Conservation (phyloP, 2,329 filamentous ascomycete species). For the Fusarium setosum region DNA sequence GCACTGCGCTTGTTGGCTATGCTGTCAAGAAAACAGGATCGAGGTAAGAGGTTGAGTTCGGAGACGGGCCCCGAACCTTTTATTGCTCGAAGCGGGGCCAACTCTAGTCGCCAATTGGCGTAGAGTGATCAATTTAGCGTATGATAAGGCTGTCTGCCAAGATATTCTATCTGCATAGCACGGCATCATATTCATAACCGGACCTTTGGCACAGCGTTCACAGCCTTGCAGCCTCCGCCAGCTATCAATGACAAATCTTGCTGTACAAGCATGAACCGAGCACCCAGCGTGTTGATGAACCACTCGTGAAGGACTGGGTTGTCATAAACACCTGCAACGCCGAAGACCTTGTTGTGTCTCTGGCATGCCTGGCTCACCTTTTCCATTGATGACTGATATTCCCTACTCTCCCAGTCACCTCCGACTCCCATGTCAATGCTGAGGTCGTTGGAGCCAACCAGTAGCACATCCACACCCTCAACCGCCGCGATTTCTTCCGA, state of each 20-base stretch:
- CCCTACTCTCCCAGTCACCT: slow-evolving; percentile 13
- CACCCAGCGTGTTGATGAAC: slow-evolving; percentile 22
- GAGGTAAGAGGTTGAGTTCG: neutral
- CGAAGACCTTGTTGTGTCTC: slow-evolving; percentile 21
- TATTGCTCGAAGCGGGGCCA: neutral
- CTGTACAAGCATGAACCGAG: slow-evolving; percentile 22
- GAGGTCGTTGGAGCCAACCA: slow-evolving; percentile 48
- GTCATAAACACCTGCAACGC: slow-evolving; percentile 29
- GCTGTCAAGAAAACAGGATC: no score
- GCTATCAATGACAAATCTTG: slow-evolving; percentile 27
- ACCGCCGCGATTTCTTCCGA: slow-evolving; percentile 47
- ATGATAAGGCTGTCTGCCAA: no score
- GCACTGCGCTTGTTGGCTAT: no score
- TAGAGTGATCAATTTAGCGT: neutral
- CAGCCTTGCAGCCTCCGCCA: slow-evolving; percentile 8
- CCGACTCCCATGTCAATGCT: slow-evolving; percentile 28
- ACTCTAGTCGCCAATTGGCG: neutral
- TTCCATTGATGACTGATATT: slow-evolving; percentile 19
- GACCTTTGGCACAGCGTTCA: slow-evolving; percentile 6
- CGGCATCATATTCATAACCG: neutral
- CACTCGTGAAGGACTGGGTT: slow-evolving; percentile 19
- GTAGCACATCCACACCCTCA: slow-evolving; percentile 44
- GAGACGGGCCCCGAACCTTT: neutral
- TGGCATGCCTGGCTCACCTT: slow-evolving; percentile 21
- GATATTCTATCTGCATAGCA: no score